Evolutionary conservation across 1,139 yeast species (phyloP), one percentile per base, ranked within the genome.

Genomic region (Suhomyces kunorum): DNA sequence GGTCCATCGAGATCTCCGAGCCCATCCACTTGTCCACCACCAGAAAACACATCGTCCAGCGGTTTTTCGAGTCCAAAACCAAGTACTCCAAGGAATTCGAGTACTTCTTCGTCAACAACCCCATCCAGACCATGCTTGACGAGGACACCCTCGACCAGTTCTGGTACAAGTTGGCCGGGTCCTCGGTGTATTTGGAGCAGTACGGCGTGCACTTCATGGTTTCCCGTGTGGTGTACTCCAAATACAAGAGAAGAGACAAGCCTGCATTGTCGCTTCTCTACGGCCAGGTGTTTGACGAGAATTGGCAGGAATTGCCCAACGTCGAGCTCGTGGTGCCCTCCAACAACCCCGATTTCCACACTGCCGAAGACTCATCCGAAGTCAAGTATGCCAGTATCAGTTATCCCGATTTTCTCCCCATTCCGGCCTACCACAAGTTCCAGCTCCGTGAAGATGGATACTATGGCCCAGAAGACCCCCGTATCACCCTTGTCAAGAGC

Each of bases 381-480:
- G 24, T 20, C 14, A 12, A 32, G 9, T 57, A 37, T 39, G 47
- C 48, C 11, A 43, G 50, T 2, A 18, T 58, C 15, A 42, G 43
- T 9, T 68, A 59, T 41, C 75, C 75, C 3, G 32, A 43, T 11
- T 45, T 69, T 18, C 38, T 69, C n/a, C 63, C 64, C 7, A 53
- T 68, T 22, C 74, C 74, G 2, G 56, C 64, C 26, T 64, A 50
- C 45, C 66, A 62, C 38, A 60, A 63, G 42, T 55, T 53, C 24
- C 45, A 54, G 19, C 38, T 51, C 24, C 43, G 48, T 9, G 42
- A 53, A 3, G 48, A 48, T 8, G 53, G 52, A 30, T 67, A 55
- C 43, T 61, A 66, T 36, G 77, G 77, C 0, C 68, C 76, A 1
- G 76, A 71, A 47, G 76, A 71, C 43, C 73, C 76, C 1, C 55